A percentile compares a stretch with the other conserved stretches of the same genome.
Conservation (phyloP, 2,329 filamentous ascomycete species). For the Aspergillus pseudoterreus region DNA sequence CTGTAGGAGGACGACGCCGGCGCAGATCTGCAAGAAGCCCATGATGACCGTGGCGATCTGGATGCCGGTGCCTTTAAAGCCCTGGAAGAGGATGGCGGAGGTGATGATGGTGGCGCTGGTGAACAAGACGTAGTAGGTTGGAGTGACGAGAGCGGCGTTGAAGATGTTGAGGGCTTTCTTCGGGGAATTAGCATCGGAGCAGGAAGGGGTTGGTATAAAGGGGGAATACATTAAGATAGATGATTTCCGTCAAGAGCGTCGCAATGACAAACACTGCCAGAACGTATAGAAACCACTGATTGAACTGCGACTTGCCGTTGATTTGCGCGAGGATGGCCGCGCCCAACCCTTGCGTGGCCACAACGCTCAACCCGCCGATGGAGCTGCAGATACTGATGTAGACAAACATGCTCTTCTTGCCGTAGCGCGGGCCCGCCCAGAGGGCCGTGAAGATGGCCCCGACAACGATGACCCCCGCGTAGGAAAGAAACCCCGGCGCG, state of each 20-base stretch:
- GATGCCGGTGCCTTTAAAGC: conserved; percentile 80
- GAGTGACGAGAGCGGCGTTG: conserved; percentile 94
- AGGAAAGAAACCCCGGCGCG: conserved; percentile 78
- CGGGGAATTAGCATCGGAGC: conserved; percentile 10
- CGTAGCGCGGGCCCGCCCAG: conserved; percentile 81
- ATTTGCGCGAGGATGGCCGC: conserved; percentile 86
- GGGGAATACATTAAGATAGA: conserved; percentile 77
- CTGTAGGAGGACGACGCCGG: conserved; percentile 86
- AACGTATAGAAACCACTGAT: conserved; percentile 95
- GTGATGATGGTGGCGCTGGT: conserved; percentile 94
- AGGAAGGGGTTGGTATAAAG: background rate
- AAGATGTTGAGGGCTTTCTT: conserved; percentile 98
- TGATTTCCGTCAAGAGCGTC: conserved; percentile 90
- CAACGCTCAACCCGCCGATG: conserved; percentile 89
- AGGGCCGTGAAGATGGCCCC: conserved; percentile 69
- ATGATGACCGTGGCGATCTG: conserved; percentile 86
- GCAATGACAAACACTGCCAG: conserved; percentile 82
- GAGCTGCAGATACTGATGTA: conserved; percentile 96
- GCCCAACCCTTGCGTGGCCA: conserved; percentile 88
- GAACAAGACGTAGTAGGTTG: conserved; percentile 98
- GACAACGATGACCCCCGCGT: conserved; percentile 76
- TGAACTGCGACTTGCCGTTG: conserved; percentile 80
- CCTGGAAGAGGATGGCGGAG: conserved; percentile 85
- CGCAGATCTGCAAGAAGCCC: conserved; percentile 90
- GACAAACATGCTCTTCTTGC: conserved; percentile 95